Evolutionary conservation across 306 rosid genomes (phyloP).

Genomic region (Ceratonia siliqua): DNA sequence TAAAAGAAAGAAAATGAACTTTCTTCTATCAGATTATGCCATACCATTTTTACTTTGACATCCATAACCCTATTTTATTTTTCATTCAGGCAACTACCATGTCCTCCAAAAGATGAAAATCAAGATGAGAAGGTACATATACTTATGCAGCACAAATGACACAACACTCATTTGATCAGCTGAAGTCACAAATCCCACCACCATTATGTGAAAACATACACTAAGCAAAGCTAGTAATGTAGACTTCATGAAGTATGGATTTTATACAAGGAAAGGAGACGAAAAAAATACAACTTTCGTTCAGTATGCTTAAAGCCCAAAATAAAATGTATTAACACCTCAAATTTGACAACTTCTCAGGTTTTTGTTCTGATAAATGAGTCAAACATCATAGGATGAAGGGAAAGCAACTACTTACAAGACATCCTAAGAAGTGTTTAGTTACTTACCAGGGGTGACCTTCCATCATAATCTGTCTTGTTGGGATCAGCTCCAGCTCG

Average conservation of each 20-base stretch:
- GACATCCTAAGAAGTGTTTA: slow-evolving; percentile 27
- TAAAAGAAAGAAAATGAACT: background rate
- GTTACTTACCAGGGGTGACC: slow-evolving; percentile 84
- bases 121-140: background rate
- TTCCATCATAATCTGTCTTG: slow-evolving; percentile 94
- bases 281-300: background rate
- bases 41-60: too few relatives aligned
- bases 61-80: background rate
- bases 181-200: background rate
- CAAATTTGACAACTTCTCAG: background rate
- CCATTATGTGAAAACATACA: background rate
- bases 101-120: background rate
- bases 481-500: slow-evolving; percentile 95
- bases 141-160: background rate
- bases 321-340: background rate
- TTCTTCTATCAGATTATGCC: background rate
- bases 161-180: background rate
- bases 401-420: slow-evolving; percentile 3
- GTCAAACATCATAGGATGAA: slow-evolving; percentile 14
- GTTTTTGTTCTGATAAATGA: background rate
- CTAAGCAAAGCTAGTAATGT: background rate
- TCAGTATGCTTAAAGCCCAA: background rate
- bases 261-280: background rate
- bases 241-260: background rate
- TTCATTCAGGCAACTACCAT: background rate